A percentile compares a stretch with the other conserved stretches of the same genome.
These are phyloP conservation scores for Penicillium ucsense DNA, from an alignment of 495 filamentous ascomycete species.

Conservation along the genomic window DNA sequence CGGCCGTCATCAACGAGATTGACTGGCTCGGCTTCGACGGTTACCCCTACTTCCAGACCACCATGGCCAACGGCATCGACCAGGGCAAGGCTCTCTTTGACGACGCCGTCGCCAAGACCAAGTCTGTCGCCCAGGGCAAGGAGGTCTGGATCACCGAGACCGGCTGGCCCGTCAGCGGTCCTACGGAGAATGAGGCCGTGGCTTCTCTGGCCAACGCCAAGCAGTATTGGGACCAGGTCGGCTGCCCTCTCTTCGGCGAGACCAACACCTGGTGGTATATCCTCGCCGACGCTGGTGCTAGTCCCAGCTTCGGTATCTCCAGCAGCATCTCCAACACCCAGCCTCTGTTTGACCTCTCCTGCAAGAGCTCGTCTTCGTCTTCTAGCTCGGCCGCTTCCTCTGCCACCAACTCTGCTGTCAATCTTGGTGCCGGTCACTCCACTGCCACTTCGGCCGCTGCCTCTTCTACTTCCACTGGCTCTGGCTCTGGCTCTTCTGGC, in stretches of 20 bases:
- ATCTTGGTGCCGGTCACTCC: conserved; percentile 2
- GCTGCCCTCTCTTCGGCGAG: conserved; percentile 58
- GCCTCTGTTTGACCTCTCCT: conserved; percentile 56
- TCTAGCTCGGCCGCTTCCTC: conserved; percentile 11
- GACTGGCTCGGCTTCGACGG: conserved; percentile 77
- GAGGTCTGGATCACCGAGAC: conserved; percentile 86
- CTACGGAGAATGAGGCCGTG: conserved; percentile 48
- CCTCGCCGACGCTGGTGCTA: conserved; percentile 54
- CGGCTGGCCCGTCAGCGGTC: conserved; percentile 70
- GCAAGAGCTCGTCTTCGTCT: conserved; percentile 20
- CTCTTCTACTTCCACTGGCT: background rate
- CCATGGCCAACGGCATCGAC: conserved; percentile 53
- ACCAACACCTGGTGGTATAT: conserved; percentile 70
- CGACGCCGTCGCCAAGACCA: conserved; percentile 49
- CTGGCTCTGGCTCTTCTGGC: conserved; percentile 1
- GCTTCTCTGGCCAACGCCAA: conserved; percentile 61
- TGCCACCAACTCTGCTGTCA: background rate
- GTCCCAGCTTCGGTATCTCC: conserved; percentile 62
- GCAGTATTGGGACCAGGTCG: conserved; percentile 70
- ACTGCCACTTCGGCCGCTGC: conserved; percentile 3
- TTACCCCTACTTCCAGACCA: conserved; percentile 67
- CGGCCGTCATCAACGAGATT: conserved; percentile 53
- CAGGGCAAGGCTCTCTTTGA: conserved; percentile 54
- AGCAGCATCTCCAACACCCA: conserved; percentile 43
- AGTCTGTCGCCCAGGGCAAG: conserved; percentile 51